A percentile compares a stretch with the other conserved stretches of the same genome.
These are phyloP conservation scores for Cyberlindnera subsufficiens DNA, from an alignment of 805 yeast species.

Conservation along the genomic window DNA sequence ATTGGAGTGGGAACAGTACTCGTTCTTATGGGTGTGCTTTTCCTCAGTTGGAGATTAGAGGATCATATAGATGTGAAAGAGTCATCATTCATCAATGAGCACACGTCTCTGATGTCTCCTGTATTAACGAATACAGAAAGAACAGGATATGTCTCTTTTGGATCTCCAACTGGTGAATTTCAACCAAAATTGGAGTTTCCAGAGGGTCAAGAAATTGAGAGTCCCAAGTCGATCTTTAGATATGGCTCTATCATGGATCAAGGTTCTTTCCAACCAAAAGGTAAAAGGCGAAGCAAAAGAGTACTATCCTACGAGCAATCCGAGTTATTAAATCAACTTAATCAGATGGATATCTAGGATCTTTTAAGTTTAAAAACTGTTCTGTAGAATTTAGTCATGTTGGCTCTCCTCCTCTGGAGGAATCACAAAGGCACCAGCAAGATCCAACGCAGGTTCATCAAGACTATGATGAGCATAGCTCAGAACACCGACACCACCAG, in stretches of 20 bases:
- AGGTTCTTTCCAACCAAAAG: background rate
- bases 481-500: slow-evolving; percentile 92
- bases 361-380: slow-evolving; percentile 5
- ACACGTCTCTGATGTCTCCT: slow-evolving; percentile 14
- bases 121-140: slow-evolving; percentile 12
- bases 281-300: slow-evolving; percentile 23
- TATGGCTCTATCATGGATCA: slow-evolving; percentile 2
- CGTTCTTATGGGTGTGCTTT: slow-evolving; percentile 53
- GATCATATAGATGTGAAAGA: slow-evolving; percentile 26
- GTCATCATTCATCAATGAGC: slow-evolving; percentile 3
- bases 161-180: slow-evolving; percentile 28
- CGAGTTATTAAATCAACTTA: slow-evolving; percentile 42
- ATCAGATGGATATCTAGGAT: slow-evolving; percentile 12
- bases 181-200: slow-evolving; percentile 1
- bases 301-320: slow-evolving; percentile 48
- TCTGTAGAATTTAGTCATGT: slow-evolving; percentile 2
- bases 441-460: slow-evolving; percentile 78
- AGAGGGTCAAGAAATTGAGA: background rate
- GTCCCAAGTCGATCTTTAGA: slow-evolving; percentile 1
- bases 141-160: slow-evolving; percentile 33
- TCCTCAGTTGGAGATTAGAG: slow-evolving; percentile 50
- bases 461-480: slow-evolving; percentile 82
- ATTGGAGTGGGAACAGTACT: slow-evolving; percentile 43
- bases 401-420: slow-evolving; percentile 53
- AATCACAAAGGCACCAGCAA: slow-evolving; percentile 78